These are phyloP conservation scores for Solanum acaule DNA, from an alignment of 257 asterid genomes.

Conservation along the genomic window DNA sequence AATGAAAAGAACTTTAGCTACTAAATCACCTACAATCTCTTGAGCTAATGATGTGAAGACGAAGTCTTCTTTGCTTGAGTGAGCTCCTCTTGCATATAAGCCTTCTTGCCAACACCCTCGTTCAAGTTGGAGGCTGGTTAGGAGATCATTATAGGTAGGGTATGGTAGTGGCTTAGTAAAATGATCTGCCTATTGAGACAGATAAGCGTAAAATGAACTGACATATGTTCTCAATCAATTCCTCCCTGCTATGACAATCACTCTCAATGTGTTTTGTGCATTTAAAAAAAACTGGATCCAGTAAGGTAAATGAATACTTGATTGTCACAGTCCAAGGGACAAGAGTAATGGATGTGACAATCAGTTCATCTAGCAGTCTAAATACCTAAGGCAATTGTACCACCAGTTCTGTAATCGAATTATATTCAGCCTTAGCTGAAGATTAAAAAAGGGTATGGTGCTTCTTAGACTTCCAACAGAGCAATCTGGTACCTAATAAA, in stretches of 20 bases:
- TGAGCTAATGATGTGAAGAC: background rate
- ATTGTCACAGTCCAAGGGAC: background rate
- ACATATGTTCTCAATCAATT: background rate
- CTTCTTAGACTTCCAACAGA: background rate
- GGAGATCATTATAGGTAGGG: background rate
- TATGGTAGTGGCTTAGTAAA: background rate
- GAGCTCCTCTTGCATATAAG: background rate
- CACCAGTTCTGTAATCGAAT: background rate
- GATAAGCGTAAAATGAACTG: background rate
- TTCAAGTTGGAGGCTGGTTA: background rate
- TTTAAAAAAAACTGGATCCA: background rate
- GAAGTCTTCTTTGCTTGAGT: background rate
- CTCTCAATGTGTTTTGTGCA: background rate
- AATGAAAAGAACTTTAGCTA: background rate
- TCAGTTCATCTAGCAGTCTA: background rate
- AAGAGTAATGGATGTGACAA: background rate
- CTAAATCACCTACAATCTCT: background rate
- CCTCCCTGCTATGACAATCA: background rate
- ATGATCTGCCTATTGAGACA: background rate
- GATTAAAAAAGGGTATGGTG: background rate
- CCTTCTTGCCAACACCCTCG: background rate
- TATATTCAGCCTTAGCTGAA: background rate
- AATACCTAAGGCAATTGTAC: background rate
- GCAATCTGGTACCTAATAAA: background rate
- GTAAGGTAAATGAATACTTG: background rate